Conservation (phyloP, 306 rosid species). For the Rubus idaeus region DNA sequence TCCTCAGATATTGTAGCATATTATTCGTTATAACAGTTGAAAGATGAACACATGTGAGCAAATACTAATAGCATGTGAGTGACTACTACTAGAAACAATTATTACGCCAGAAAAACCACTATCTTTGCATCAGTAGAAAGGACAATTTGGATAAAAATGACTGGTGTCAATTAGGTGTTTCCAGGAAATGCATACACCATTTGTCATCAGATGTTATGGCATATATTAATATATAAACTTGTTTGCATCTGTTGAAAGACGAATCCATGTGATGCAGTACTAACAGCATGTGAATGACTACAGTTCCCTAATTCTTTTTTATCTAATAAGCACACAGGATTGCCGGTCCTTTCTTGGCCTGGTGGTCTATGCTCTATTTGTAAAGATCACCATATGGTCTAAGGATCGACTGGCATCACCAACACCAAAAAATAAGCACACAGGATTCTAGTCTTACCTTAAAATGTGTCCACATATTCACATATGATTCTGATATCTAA, state of each 20-base stretch:
- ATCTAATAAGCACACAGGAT: not conserved
- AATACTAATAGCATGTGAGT: constrained; percentile 1
- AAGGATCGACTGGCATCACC: too few relatives aligned
- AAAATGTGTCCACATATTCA: not conserved
- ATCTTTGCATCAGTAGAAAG: not conserved
- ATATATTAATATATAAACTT: not conserved
- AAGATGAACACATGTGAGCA: not conserved
- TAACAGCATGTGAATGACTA: not conserved
- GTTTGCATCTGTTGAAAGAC: not conserved
- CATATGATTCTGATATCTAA: not conserved
- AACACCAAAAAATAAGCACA: not conserved
- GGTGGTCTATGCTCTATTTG: too few relatives aligned
- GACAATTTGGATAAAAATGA: too few relatives aligned
- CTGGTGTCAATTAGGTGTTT: not conserved
- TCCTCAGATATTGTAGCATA: not conserved
- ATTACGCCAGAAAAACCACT: not conserved
- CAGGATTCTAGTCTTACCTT: not conserved
- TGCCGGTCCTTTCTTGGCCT: too few relatives aligned
- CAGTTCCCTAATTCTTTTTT: not conserved
- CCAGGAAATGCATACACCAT: not conserved
- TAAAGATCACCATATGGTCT: too few relatives aligned
- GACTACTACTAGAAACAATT: not conserved
- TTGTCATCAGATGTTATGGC: not conserved
- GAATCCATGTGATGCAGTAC: not conserved
- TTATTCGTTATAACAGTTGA: not conserved